Percentiles rank a stretch among this genome's conserved stretches.
These are phyloP conservation scores for Podila verticillata DNA, from an alignment of 192 early-diverging fungal genomes.

Conservation along the genomic window DNA sequence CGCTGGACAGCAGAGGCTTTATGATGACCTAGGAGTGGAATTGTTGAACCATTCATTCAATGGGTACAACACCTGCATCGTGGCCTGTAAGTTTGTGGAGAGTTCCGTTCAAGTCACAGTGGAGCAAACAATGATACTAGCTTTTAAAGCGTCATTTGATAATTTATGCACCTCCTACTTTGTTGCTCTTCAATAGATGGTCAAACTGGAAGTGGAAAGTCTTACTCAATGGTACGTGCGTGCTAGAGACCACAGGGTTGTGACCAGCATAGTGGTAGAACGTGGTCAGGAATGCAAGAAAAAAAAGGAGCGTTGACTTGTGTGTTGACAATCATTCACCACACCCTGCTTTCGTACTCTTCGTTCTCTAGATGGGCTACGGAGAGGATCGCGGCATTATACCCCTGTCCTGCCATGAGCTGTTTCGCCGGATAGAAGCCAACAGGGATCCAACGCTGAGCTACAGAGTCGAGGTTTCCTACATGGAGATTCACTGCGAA, in stretches of 20 bases:
- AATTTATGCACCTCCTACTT: background rate
- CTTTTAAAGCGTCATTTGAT: background rate
- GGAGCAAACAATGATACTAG: background rate
- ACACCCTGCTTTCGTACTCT: background rate
- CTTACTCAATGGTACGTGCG: slow-evolving; percentile 66
- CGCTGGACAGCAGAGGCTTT: slow-evolving; percentile 81
- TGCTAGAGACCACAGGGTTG: background rate
- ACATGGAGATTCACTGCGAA: slow-evolving; percentile 94
- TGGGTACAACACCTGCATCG: slow-evolving; percentile 94
- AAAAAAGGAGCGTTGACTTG: background rate
- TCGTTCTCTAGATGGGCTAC: slow-evolving; percentile 66
- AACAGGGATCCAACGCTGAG: slow-evolving; percentile 55
- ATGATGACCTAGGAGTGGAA: slow-evolving; percentile 77
- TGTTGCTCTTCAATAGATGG: slow-evolving; percentile 58
- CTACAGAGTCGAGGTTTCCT: slow-evolving; percentile 82
- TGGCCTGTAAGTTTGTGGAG: slow-evolving; percentile 76
- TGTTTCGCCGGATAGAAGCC: slow-evolving; percentile 74
- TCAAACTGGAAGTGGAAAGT: slow-evolving; percentile 83
- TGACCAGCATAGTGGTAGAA: no score
- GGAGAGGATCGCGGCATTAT: slow-evolving; percentile 86
- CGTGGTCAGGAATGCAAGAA: background rate
- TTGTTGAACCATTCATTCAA: slow-evolving; percentile 87
- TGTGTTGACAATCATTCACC: background rate
- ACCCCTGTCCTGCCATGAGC: slow-evolving; percentile 80
- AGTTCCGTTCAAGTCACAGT: background rate